Evolutionary conservation across 208 protist species (phyloP).

Genomic region (Strigomonas culicis): DNA sequence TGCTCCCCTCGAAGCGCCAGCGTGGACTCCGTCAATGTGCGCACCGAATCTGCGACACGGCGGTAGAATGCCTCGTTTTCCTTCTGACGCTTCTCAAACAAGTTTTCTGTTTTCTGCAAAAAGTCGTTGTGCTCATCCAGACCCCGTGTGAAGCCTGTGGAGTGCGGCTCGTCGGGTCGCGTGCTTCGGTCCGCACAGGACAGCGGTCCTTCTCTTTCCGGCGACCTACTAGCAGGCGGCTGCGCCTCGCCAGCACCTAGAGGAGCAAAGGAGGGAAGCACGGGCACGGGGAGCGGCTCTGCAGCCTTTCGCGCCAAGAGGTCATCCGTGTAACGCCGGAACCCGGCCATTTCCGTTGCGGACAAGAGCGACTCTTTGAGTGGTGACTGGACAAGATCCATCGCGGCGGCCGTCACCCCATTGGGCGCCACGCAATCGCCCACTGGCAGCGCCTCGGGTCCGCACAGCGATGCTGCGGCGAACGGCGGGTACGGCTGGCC

Average conservation of each 20-base stretch:
- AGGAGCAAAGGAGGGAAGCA: neutral
- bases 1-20: constrained; percentile 15
- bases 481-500: too few species aligned
- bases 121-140: constrained; percentile 47
- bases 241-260: too few species aligned
- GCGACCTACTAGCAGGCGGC: too few species aligned
- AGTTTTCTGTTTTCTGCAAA: constrained; percentile 34
- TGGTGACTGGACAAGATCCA: constrained; percentile 1
- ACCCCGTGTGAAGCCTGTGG: too few species aligned
- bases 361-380: constrained; percentile 7
- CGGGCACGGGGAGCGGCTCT: neutral
- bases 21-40: constrained; percentile 16
- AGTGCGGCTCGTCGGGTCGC: neutral
- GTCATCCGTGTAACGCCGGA: constrained; percentile 62
- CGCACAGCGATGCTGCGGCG: too few species aligned
- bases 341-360: constrained; percentile 24
- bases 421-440: neutral
- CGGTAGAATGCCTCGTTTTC: constrained; percentile 50
- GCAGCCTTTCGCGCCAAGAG: constrained; percentile 24
- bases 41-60: constrained; percentile 29
- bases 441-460: too few species aligned
- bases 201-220: too few species aligned
- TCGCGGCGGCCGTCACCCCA: neutral
- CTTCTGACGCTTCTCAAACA: constrained; percentile 36
- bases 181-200: too few species aligned